These are phyloP conservation scores for Beta lomatogona DNA, from an alignment of 179 eudicot genomes.

Conservation along the genomic window DNA sequence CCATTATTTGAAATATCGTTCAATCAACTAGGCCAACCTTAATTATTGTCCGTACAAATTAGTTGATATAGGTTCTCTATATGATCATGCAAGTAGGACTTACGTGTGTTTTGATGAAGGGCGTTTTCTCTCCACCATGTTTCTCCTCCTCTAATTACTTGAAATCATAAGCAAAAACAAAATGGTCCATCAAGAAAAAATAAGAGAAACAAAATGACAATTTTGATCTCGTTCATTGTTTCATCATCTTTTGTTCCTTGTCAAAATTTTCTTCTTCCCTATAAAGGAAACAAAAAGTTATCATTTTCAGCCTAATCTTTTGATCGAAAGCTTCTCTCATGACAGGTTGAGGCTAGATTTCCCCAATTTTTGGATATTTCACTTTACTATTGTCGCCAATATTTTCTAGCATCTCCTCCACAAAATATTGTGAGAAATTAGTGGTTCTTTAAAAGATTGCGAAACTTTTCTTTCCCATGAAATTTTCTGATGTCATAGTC, in stretches of 20 bases:
- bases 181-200: not conserved
- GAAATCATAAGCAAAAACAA: too few relatives aligned
- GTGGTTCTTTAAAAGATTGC: not conserved
- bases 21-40: too few relatives aligned
- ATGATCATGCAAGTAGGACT: too few relatives aligned
- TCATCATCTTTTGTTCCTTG: not conserved
- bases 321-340: not conserved
- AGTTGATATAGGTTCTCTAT: too few relatives aligned
- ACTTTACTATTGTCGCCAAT: not conserved
- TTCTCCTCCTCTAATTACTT: too few relatives aligned
- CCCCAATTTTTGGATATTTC: not conserved
- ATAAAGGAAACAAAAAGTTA: not conserved
- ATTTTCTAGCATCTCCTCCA: not conserved
- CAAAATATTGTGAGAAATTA: not conserved
- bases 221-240: not conserved
- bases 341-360: not conserved
- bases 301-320: not conserved
- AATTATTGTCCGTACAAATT: too few relatives aligned
- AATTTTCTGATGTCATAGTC: not conserved
- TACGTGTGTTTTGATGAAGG: too few relatives aligned
- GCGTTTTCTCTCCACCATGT: too few relatives aligned
- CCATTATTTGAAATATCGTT: too few relatives aligned
- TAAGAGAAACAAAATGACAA: not conserved
- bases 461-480: not conserved
- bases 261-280: not conserved